Evolutionary conservation across 1,139 yeast genomes (phyloP).

Genomic region (Scheffersomyces illinoinensis): DNA sequence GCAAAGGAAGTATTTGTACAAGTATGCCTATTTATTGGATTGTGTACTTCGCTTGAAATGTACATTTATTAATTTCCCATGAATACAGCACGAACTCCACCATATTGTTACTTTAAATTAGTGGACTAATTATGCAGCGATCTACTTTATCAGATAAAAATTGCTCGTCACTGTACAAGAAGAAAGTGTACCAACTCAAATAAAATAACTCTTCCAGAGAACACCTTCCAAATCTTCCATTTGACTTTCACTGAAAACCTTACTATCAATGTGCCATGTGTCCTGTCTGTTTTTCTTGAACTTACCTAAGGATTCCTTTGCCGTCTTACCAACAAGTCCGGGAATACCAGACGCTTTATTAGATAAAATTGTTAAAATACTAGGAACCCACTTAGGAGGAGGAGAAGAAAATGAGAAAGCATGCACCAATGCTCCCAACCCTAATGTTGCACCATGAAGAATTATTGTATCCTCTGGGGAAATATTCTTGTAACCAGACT

Average conservation of each 20-base stretch:
- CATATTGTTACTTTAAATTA: too few relatives aligned
- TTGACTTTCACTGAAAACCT: constrained; percentile 74
- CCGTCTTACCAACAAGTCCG: constrained; percentile 82
- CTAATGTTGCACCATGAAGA: constrained; percentile 86
- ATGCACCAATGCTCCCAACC: constrained; percentile 82
- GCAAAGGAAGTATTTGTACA: too few relatives aligned
- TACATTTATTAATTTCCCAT: not conserved
- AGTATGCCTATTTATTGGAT: too few relatives aligned
- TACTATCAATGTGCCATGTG: constrained; percentile 92
- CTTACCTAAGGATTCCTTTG: constrained; percentile 77
- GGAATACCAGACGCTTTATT: constrained; percentile 66
- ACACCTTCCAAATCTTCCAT: constrained; percentile 94
- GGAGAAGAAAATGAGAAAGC: constrained; percentile 94
- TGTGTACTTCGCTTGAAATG: not conserved
- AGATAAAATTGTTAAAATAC: constrained; percentile 67
- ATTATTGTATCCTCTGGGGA: constrained; percentile 44
- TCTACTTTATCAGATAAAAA: not conserved
- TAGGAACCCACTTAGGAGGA: constrained; percentile 89
- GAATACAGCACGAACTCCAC: not conserved
- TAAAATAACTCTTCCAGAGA: constrained; percentile 88
- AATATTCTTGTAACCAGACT: constrained; percentile 29
- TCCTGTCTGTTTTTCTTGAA: constrained; percentile 94
- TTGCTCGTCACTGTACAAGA: not conserved
- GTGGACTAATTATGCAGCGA: not conserved
- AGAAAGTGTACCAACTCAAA: constrained; percentile 30